phyloP scores from a whole-genome alignment of 176 grass and related monocot genomes.

The Tillandsia fasciculata region DNA sequence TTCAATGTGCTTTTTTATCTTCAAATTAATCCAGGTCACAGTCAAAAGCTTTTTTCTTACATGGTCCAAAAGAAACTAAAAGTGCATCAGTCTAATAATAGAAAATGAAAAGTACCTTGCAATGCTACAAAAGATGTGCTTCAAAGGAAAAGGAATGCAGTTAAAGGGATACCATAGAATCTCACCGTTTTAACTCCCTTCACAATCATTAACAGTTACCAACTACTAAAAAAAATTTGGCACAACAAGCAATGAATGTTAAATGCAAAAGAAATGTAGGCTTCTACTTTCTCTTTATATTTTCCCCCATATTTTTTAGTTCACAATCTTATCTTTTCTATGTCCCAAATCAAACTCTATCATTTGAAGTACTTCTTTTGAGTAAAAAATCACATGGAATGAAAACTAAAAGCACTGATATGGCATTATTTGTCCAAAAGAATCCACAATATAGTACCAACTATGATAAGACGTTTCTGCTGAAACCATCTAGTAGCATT shows the following conservation, averaged over 20 bases:
- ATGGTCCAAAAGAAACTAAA: constrained; percentile 17
- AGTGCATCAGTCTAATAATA: constrained; percentile 1
- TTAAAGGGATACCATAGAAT: not conserved
- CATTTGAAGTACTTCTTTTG: not conserved
- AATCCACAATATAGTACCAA: not conserved
- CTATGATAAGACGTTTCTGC: not conserved
- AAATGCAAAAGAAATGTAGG: not conserved
- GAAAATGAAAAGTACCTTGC: constrained; percentile 3
- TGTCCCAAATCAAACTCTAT: not conserved
- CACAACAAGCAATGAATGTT: no score
- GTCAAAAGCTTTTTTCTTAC: constrained; percentile 14
- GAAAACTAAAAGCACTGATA: not conserved
- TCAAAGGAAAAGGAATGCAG: constrained; percentile 3
- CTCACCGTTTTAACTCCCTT: not conserved
- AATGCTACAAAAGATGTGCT: constrained; percentile 22
- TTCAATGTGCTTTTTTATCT: not conserved
- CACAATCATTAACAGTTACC: constrained; percentile 6
- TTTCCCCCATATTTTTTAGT: not conserved
- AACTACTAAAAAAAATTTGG: not conserved
- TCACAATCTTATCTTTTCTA: constrained; percentile 1
- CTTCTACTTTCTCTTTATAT: not conserved
- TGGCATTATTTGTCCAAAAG: constrained; percentile 12
- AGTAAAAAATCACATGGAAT: not conserved
- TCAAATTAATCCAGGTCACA: constrained; percentile 5
- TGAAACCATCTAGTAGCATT: no score